phyloP scores from a whole-genome alignment of 352 stramenopile genomes.

The Pythium biforme region DNA sequence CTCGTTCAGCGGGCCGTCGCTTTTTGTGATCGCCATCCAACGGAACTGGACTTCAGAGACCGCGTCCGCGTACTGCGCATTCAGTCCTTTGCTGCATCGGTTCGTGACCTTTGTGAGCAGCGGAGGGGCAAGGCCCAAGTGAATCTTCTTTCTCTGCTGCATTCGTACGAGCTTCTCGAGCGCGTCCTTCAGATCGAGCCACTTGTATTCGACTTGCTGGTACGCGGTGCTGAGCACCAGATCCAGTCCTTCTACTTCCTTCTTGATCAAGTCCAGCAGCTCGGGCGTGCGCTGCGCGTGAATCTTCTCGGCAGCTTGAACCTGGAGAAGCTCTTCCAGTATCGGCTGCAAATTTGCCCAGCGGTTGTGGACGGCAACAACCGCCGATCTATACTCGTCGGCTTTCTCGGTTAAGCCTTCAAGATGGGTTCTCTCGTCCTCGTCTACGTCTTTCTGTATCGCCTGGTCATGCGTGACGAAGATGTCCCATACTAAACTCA shows the following conservation, averaged over 20 bases:
- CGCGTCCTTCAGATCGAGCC: slow-evolving; percentile 40
- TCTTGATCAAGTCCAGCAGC: slow-evolving; percentile 44
- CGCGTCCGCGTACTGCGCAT: slow-evolving; percentile 47
- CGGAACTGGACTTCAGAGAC: slow-evolving; percentile 70
- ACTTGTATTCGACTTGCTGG: slow-evolving; percentile 61
- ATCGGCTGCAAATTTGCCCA: slow-evolving; percentile 68
- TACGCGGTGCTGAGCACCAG: slow-evolving; percentile 57
- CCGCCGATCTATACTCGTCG: slow-evolving; percentile 40
- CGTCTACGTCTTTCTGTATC: slow-evolving; percentile 9
- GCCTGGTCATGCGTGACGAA: slow-evolving; percentile 42
- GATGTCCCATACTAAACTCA: slow-evolving; percentile 75
- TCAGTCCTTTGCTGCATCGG: slow-evolving; percentile 58
- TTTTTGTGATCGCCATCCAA: slow-evolving; percentile 70
- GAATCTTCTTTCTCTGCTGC: slow-evolving; percentile 58
- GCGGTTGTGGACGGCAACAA: slow-evolving; percentile 60
- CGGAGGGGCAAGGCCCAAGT: slow-evolving; percentile 51
- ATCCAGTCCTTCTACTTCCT: slow-evolving; percentile 60
- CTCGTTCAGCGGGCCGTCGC: slow-evolving; percentile 57
- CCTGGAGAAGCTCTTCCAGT: slow-evolving; percentile 57
- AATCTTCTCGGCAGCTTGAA: slow-evolving; percentile 50
- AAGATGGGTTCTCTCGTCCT: slow-evolving; percentile 37
- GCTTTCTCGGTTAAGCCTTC: slow-evolving; percentile 39
- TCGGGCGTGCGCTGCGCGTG: slow-evolving; percentile 51
- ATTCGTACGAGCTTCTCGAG: slow-evolving; percentile 61
- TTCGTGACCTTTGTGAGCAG: slow-evolving; percentile 49